Base-by-base conservation (phyloP, 2,329 filamentous ascomycete genomes). In the Colletotrichum shisoi region DNA sequence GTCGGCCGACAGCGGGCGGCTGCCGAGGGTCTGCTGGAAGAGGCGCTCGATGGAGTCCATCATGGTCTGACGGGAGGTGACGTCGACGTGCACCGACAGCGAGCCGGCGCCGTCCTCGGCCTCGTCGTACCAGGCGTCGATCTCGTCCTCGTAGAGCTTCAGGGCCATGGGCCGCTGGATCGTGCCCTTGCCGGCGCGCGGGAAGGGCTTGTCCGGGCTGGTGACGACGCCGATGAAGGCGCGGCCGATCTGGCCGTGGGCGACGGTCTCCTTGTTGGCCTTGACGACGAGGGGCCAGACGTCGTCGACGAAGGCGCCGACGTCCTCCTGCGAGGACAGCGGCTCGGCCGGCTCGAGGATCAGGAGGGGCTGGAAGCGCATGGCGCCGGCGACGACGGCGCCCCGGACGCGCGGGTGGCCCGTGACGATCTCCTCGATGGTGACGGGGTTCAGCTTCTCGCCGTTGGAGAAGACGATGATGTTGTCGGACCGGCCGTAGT, bases 391-490 rank as follows among this genome's bases (percentile, higher is more conserved):
- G 1, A 85, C 80, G 0, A 84, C 17, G 0, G 79, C 81, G 1
- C 79, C 79, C 27, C 75, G 77, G 54, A 85, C 70, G 0, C 74
- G 67, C 0, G 79, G 77, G 59, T 83, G 81, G 24, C 72, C 73
- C 3, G 71, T 69, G 3, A 84, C 71, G 4, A 75, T 76, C 0
- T 73, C 70, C 70, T 84, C 82, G n/a, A 84, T 80, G 3, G 75
- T 78, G 13, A 81, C 73, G 6, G 73, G 72, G 69, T 85, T 85
- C 4, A 84, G 70, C 72, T 85, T 85, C 73, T 84, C 81, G 27
- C 82, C 83, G 60, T 80, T 84, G 8, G 78, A 80, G 60, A 85
- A 80, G 21, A 85, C 82, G 9, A 82, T 76, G 11, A 81, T 67
- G 39, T 82, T 77, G 48, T 82, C 78, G 73, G 73, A 65, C 3